Base-by-base conservation (phyloP, 1,284 basidiomycete genomes). In the Afroboletus lepidellus region DNA sequence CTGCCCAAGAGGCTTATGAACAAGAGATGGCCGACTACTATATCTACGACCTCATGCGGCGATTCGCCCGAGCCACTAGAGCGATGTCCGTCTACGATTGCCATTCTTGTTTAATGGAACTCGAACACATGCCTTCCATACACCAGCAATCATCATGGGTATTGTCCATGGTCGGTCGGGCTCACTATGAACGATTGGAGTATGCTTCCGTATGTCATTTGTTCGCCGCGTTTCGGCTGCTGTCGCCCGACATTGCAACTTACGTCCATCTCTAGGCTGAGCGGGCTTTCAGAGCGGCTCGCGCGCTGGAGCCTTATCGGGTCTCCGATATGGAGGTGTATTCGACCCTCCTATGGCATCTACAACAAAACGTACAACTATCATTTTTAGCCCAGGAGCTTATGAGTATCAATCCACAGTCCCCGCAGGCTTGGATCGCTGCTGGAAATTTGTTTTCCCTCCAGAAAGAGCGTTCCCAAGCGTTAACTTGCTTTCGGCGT, bases 261-360 rank as follows among this genome's bases (percentile, higher is more conserved):
- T 59, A 68, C 53, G 48, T 64, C 50, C 54, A 55, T 55, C 42
- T 47, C 54, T 48, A 88, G 93, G 90, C 94, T 38, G 88, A 92
- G 64, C 83, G 91, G 57, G 90, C 90, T 30, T 98, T 96, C 75
- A 81, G 82, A 60, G 81, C 83, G 21, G 83, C 92, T 41, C 79
- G 92, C 39, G 76, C 76, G n/a, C 72, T 88, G 49, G 88, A 96
- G 57, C 94, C 93, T 8, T 89, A 92, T 75, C 83, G 91, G 24
- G 69, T 94, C 50, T 83, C 82, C 74, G 90, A 93, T 67, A 94
- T 95, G 90, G 94, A 97, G 69, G 82, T 92, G 37, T 96, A 92
- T 72, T 96, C 94, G 36, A 96, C 95, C 12, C 78, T 95, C 32
- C 76, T 98, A 44, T 98, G 94, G 94, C 94, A 98, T 71, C 75